A percentile compares a stretch with the other conserved stretches of the same genome.
Conservation (phyloP, 805 yeast genomes). For the Lachancea lanzarotensis region DNA sequence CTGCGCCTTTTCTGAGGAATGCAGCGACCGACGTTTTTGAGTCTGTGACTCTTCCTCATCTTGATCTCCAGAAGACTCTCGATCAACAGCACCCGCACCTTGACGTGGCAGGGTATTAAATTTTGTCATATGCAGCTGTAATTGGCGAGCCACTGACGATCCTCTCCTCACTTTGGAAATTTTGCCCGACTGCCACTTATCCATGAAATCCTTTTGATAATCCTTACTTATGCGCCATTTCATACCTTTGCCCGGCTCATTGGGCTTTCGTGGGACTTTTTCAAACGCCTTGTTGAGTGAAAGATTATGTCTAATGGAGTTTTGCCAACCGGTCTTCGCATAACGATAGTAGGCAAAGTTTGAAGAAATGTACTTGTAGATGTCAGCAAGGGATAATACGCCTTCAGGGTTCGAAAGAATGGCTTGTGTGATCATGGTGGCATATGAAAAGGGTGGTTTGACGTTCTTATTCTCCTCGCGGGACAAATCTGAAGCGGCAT, state of each 20-base stretch:
- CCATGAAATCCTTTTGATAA: slow-evolving; percentile 76
- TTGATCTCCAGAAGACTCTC: slow-evolving; percentile 9
- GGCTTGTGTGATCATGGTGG: slow-evolving; percentile 98
- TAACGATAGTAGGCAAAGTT: slow-evolving; percentile 89
- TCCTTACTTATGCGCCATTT: slow-evolving; percentile 93
- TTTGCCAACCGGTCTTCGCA: slow-evolving; percentile 97
- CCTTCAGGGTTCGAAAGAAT: slow-evolving; percentile 84
- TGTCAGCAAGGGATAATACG: slow-evolving; percentile 81
- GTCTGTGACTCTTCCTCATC: neutral
- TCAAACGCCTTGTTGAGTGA: slow-evolving; percentile 96
- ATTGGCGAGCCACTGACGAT: slow-evolving; percentile 70
- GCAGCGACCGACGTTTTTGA: slow-evolving; percentile 1
- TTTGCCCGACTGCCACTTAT: slow-evolving; percentile 71
- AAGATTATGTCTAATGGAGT: slow-evolving; percentile 90
- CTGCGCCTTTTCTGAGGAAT: slow-evolving; percentile 2
- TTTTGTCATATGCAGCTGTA: slow-evolving; percentile 61
- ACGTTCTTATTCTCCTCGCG: slow-evolving; percentile 81
- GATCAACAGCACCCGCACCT: slow-evolving; percentile 27
- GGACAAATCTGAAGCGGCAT: slow-evolving; percentile 53
- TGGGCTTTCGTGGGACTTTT: slow-evolving; percentile 89
- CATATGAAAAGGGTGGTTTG: slow-evolving; percentile 95
- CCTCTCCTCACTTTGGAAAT: slow-evolving; percentile 72
- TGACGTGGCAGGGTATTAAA: slow-evolving; percentile 37
- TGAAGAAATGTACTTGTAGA: slow-evolving; percentile 81
- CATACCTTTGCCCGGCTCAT: slow-evolving; percentile 99